Conservation (phyloP, 1,139 yeast genomes). For the Eremothecium coryli region DNA sequence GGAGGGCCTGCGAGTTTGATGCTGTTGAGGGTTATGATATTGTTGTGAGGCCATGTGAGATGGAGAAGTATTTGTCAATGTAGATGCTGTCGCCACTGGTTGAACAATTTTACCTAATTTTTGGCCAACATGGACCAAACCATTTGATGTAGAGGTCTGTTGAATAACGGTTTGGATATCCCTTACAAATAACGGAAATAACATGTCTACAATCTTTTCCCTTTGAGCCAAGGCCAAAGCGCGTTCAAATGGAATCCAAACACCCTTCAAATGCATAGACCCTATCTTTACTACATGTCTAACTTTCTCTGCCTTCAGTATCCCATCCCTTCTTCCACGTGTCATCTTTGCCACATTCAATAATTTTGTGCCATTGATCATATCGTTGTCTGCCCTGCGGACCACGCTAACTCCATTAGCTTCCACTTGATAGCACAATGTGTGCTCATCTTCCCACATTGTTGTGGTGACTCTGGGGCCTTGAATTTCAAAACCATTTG, state of each 20-base stretch:
- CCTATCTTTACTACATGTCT: conserved; percentile 94
- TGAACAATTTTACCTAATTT: conserved; percentile 3
- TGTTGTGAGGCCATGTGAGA: conserved; percentile 7
- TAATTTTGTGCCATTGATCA: conserved; percentile 91
- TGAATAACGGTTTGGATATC: conserved; percentile 68
- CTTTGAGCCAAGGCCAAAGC: conserved; percentile 86
- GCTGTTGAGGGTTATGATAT: conserved; percentile 4
- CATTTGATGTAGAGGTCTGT: conserved; percentile 21
- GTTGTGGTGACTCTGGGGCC: conserved; percentile 83
- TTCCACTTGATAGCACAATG: conserved; percentile 90
- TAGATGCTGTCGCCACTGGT: conserved; percentile 9
- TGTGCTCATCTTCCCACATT: conserved; percentile 95
- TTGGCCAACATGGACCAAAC: conserved; percentile 7
- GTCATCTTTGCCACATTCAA: conserved; percentile 92
- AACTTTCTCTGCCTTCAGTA: conserved; percentile 76
- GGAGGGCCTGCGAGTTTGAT: conserved; percentile 1
- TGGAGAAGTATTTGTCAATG: conserved; percentile 7
- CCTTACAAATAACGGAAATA: conserved; percentile 81
- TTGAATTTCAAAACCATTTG: conserved; percentile 3
- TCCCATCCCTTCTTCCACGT: conserved; percentile 91
- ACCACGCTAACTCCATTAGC: conserved; percentile 88
- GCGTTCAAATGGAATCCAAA: conserved; percentile 94
- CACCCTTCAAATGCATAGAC: conserved; percentile 94
- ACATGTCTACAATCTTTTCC: conserved; percentile 75
- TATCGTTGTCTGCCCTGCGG: conserved; percentile 82